These are phyloP conservation scores for Auricularia sp. DNA, from an alignment of 768 basidiomycete species.

Conservation along the genomic window DNA sequence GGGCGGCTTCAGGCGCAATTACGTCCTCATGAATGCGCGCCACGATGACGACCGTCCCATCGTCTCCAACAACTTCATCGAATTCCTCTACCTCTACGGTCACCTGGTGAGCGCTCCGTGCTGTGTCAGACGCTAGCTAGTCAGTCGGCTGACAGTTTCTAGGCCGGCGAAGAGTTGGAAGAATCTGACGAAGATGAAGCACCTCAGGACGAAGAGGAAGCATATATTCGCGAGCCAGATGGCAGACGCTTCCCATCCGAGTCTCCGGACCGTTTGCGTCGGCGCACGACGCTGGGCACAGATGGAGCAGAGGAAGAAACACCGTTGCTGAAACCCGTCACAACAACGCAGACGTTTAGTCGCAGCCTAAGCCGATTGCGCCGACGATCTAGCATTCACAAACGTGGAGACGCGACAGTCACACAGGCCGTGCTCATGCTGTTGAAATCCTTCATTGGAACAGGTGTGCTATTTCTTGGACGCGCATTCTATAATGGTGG, in stretches of 20 bases:
- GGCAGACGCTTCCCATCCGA: background rate
- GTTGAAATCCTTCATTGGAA: slow-evolving; percentile 89
- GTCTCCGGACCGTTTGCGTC: background rate
- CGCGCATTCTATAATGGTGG: slow-evolving; percentile 98
- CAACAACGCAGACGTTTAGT: slow-evolving; percentile 37
- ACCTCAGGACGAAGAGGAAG: slow-evolving; percentile 41
- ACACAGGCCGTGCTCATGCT: slow-evolving; percentile 91
- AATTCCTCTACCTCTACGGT: slow-evolving; percentile 90
- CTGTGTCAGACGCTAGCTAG: background rate
- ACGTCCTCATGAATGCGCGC: background rate
- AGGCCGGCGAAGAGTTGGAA: slow-evolving; percentile 88
- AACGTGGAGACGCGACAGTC: slow-evolving; percentile 79
- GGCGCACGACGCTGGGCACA: background rate
- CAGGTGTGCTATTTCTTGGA: slow-evolving; percentile 90
- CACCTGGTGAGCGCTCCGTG: slow-evolving; percentile 66
- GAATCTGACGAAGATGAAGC: slow-evolving; percentile 76
- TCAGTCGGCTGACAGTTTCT: background rate
- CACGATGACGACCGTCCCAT: slow-evolving; percentile 23
- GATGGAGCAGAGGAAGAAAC: slow-evolving; percentile 15
- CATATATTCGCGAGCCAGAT: slow-evolving; percentile 11
- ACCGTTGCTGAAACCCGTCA: slow-evolving; percentile 15
- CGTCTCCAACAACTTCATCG: slow-evolving; percentile 77
- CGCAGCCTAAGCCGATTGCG: slow-evolving; percentile 27
- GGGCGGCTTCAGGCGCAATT: slow-evolving; percentile 47
- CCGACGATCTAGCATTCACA: slow-evolving; percentile 44